phyloP scores from a whole-genome alignment of 192 early-diverging fungal genomes.

The Coemansia sp. region DNA sequence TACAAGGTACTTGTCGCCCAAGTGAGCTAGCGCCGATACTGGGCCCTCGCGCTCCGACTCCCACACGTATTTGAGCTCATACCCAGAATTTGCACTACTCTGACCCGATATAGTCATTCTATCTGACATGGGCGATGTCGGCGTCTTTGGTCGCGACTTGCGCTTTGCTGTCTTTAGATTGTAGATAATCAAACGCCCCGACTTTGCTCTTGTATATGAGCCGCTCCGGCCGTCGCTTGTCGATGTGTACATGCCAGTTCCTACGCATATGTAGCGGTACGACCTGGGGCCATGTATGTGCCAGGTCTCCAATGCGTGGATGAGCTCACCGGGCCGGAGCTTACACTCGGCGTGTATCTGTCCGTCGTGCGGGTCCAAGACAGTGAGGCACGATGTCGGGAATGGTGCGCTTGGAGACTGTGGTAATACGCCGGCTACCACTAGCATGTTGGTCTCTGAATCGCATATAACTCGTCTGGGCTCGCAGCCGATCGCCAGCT shows the following conservation, averaged over 20 bases:
- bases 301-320: constrained; percentile 38
- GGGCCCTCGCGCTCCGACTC: constrained; percentile 36
- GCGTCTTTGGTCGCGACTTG: constrained; percentile 9
- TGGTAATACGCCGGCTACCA: constrained; percentile 23
- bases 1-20: constrained; percentile 45
- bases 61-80: constrained; percentile 48
- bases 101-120: neutral
- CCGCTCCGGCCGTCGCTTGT: neutral
- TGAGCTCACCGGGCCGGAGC: constrained; percentile 22
- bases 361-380: constrained; percentile 18
- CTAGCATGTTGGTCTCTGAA: constrained; percentile 29
- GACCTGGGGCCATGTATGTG: constrained; percentile 30
- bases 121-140: neutral
- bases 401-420: neutral
- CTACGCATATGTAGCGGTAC: constrained; percentile 48
- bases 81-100: neutral
- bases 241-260: constrained; percentile 24
- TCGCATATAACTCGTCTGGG: constrained; percentile 35
- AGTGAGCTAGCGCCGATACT: constrained; percentile 33
- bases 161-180: constrained; percentile 32
- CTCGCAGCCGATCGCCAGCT: constrained; percentile 18
- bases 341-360: constrained; percentile 16
- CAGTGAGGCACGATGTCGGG: constrained; percentile 22
- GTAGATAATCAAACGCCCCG: constrained; percentile 43
- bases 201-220: constrained; percentile 2